A percentile compares a stretch with the other conserved stretches of the same genome.
phyloP scores from a whole-genome alignment of 495 filamentous ascomycete species.

The Hypoxylon intermedium region DNA sequence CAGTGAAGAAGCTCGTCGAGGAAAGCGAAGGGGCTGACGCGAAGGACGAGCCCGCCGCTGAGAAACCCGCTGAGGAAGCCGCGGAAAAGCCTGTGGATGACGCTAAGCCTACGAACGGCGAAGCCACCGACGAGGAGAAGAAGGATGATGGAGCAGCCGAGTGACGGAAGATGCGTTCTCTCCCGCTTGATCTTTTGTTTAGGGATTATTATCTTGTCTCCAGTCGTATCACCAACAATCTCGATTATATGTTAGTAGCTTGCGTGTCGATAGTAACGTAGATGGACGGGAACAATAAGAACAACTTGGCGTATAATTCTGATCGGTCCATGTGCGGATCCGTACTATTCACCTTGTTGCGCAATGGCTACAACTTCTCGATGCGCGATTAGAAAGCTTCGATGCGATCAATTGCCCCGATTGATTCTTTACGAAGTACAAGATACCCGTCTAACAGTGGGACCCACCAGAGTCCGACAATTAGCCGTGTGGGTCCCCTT shows the following conservation, averaged over 20 bases:
- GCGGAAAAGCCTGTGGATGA: conserved; percentile 30
- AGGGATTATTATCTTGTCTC: conserved; percentile 23
- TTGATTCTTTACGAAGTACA: not conserved
- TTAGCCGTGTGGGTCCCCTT: conserved; percentile 25
- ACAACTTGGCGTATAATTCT: conserved; percentile 3
- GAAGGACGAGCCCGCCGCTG: conserved; percentile 29
- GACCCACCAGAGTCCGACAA: not conserved
- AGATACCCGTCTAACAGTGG: conserved; percentile 5
- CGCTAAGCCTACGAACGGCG: conserved; percentile 29
- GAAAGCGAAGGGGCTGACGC: conserved; percentile 26
- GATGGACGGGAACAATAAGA: conserved; percentile 19
- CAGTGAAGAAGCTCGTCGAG: conserved; percentile 60
- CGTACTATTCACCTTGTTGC: not conserved
- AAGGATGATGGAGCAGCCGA: conserved; percentile 24
- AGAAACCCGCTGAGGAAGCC: conserved; percentile 20
- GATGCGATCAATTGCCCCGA: conserved; percentile 1
- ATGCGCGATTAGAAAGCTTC: not conserved
- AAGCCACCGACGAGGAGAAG: conserved; percentile 37
- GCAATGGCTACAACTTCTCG: not conserved
- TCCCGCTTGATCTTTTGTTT: conserved; percentile 4
- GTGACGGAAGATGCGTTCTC: conserved; percentile 13
- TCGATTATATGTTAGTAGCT: conserved; percentile 25
- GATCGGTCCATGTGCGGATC: no score
- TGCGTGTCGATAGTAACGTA: conserved; percentile 23
- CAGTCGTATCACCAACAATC: conserved; percentile 9